These are phyloP conservation scores for Gaertneriomyces sp. DNA, from an alignment of 192 early-diverging fungal species.

Conservation along the genomic window DNA sequence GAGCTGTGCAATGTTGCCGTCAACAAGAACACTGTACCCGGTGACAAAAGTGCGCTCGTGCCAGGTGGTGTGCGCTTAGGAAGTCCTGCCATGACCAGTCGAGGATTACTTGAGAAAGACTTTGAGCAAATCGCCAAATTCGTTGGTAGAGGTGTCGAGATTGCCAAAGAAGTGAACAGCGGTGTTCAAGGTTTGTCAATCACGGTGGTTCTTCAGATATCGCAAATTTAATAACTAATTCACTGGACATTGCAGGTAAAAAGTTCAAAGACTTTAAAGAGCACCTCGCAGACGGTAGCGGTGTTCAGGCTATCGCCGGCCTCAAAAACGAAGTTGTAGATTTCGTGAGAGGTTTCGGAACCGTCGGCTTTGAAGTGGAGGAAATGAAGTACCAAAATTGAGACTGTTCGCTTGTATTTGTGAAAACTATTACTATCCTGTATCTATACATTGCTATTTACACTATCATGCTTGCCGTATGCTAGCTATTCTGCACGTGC, in stretches of 20 bases:
- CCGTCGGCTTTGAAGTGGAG: constrained; percentile 55
- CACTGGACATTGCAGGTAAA: constrained; percentile 35
- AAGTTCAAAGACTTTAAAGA: constrained; percentile 92
- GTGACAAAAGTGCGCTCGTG: constrained; percentile 89
- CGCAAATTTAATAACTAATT: not conserved
- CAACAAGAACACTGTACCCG: constrained; percentile 99
- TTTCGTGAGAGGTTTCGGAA: constrained; percentile 85
- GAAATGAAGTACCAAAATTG: constrained; percentile 25
- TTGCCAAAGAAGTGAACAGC: constrained; percentile 68
- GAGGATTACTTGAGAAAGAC: constrained; percentile 81
- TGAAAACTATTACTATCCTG: too few relatives aligned
- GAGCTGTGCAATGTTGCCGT: constrained; percentile 96
- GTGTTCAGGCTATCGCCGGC: constrained; percentile 55
- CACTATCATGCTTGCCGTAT: too few relatives aligned
- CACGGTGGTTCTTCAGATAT: not conserved
- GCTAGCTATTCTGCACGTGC: too few relatives aligned
- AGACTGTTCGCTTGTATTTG: too few relatives aligned
- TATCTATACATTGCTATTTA: too few relatives aligned
- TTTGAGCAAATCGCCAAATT: constrained; percentile 84
- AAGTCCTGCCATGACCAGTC: constrained; percentile 94
- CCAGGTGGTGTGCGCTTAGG: constrained; percentile 83
- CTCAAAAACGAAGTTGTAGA: constrained; percentile 78
- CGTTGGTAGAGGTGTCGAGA: constrained; percentile 81
- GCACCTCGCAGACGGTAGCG: constrained; percentile 58
- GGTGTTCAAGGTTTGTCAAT: constrained; percentile 46